Evolutionary conservation across 306 rosid genomes (phyloP), one percentile per base, ranked within the genome.

Genomic region (Gynostemma pentaphyllum): DNA sequence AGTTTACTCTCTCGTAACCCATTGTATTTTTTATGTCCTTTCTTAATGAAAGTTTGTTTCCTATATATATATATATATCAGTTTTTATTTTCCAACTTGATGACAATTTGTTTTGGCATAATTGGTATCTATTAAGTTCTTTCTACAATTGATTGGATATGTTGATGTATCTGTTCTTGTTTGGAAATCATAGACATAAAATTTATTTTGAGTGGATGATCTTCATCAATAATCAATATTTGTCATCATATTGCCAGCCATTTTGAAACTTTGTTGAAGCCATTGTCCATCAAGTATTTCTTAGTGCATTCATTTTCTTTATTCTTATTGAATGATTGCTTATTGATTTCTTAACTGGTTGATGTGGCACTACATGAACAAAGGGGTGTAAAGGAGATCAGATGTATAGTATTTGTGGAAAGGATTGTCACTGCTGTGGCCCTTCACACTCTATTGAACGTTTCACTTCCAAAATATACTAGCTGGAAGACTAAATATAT

Each of bases 361-460:
- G 34, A 41, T 45, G 47, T 57, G 5, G n/a, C 44, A 19, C 5
- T 32, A 4, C 32, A 0, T 18, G 14, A 4, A n/a, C n/a, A n/a
- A 78, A 85, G 92, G 86, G 71, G 11, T 30, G 55, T 82, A 18
- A 70, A 76, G 49, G 83, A 82, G n/a, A 74, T 91, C 46, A 83
- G 98, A 65, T 91, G 96, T 73, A 82, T 91, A 68, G 74, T 91
- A 55, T 91, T 91, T 70, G 96, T 91, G 27, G 79, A 88, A 73
- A 83, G 98, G 81, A 75, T 88, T 36, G 60, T 91, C 57, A 67
- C 98, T 48, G 92, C 96, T 21, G 32, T 88, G 67, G 92, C 78
- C 37, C 73, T 91, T 18, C 74, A 76, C 23, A 57, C 68, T 34
- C 70, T 87, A 22, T 64, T 91, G 76, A 82, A 78, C 57, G 76